Evolutionary conservation across 805 yeast genomes (phyloP).

Genomic region (Saturnispora serradocipensis): DNA sequence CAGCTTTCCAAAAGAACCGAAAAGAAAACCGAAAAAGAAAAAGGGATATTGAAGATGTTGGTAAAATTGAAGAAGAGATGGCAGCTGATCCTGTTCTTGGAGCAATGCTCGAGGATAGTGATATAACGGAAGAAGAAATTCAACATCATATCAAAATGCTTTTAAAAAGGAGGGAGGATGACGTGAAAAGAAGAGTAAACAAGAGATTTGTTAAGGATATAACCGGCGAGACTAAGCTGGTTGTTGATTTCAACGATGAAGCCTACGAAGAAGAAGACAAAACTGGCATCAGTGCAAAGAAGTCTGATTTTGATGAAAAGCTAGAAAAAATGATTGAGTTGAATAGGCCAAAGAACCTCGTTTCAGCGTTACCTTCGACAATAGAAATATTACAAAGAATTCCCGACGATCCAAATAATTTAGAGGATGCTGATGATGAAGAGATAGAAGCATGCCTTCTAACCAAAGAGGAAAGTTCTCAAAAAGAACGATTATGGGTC

Average conservation of each 20-base stretch:
- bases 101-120: slow-evolving; percentile 36
- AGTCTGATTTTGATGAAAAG: slow-evolving; percentile 19
- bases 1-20: slow-evolving; percentile 64
- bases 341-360: slow-evolving; percentile 48
- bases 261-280: slow-evolving; percentile 14
- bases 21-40: slow-evolving; percentile 33
- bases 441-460: slow-evolving; percentile 58
- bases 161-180: slow-evolving; percentile 21
- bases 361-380: slow-evolving; percentile 46
- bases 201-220: slow-evolving; percentile 5
- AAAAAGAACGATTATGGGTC: slow-evolving; percentile 84
- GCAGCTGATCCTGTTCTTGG: slow-evolving; percentile 34
- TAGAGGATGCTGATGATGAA: slow-evolving; percentile 63
- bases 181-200: slow-evolving; percentile 14
- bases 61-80: slow-evolving; percentile 32
- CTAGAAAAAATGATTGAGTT: slow-evolving; percentile 31
- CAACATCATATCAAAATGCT: slow-evolving; percentile 26
- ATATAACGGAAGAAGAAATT: slow-evolving; percentile 37
- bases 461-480: slow-evolving; percentile 55
- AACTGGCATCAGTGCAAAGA: background rate
- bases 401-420: slow-evolving; percentile 51
- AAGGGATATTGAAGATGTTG: slow-evolving; percentile 22
- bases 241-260: slow-evolving; percentile 13
- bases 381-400: slow-evolving; percentile 42
- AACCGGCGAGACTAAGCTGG: slow-evolving; percentile 6